Percentiles rank a stretch among this genome's conserved stretches.
Conservation (phyloP, 805 yeast genomes). For the Saturnispora bothae region DNA sequence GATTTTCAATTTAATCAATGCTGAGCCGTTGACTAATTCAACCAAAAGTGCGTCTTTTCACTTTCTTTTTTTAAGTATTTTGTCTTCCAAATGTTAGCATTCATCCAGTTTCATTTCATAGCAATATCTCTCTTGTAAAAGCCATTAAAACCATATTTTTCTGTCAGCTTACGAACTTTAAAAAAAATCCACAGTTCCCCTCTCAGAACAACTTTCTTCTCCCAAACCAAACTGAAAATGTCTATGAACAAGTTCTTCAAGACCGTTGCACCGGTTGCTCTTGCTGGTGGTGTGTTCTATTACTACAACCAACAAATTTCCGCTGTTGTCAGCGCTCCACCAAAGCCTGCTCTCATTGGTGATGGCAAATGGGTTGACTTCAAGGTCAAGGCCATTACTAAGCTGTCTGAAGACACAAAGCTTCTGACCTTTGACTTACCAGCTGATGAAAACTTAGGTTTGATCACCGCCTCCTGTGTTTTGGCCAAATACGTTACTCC, state of each 20-base stretch:
- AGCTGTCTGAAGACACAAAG: conserved; percentile 54
- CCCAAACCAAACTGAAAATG: no score
- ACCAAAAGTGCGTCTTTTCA: no score
- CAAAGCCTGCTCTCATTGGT: conserved; percentile 42
- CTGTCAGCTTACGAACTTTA: no score
- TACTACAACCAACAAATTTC: conserved; percentile 19
- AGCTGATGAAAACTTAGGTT: conserved; percentile 61
- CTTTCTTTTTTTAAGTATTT: no score
- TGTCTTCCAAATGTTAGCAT: no score
- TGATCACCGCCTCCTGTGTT: conserved; percentile 67
- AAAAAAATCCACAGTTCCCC: no score
- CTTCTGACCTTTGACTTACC: conserved; percentile 64
- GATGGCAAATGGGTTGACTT: conserved; percentile 66
- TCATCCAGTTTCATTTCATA: no score
- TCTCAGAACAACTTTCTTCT: no score
- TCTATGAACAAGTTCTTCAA: conserved; percentile 12
- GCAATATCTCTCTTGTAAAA: no score
- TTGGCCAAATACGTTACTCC: conserved; percentile 73
- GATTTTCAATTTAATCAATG: no score
- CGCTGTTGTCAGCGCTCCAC: conserved; percentile 19
- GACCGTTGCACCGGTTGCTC: conserved; percentile 18
- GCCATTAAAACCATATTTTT: no score
- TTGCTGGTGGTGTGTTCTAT: conserved; percentile 34
- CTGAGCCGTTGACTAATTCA: no score
- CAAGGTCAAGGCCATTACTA: conserved; percentile 37